phyloP scores from a whole-genome alignment of 257 asterid species.

The Lithospermum erythrorhizon region DNA sequence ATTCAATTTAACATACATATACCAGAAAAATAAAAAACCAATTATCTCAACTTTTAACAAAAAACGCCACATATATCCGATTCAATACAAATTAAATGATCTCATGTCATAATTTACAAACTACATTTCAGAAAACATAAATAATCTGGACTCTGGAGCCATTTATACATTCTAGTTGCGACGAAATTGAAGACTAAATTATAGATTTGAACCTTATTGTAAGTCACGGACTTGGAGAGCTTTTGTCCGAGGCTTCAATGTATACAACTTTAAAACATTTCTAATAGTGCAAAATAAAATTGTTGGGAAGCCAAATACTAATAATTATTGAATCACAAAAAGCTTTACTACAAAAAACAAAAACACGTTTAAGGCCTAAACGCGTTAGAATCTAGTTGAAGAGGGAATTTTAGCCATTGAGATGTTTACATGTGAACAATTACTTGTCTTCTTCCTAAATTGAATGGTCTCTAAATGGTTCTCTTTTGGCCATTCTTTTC shows the following conservation, averaged over 20 bases:
- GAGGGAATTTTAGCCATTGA: neutral
- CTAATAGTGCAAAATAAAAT: constrained; percentile 7
- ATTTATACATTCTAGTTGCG: too few relatives aligned
- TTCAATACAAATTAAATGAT: too few relatives aligned
- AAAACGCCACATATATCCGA: too few relatives aligned
- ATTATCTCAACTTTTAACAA: too few relatives aligned
- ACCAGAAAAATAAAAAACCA: too few relatives aligned
- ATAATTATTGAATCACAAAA: constrained; percentile 12
- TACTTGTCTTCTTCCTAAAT: constrained; percentile 7
- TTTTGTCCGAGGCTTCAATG: constrained; percentile 33
- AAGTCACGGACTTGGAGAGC: constrained; percentile 36
- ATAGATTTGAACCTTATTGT: constrained; percentile 20
- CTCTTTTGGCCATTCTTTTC: too few relatives aligned
- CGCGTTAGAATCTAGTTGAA: constrained; percentile 6
- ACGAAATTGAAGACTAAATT: too few relatives aligned
- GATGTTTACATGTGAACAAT: neutral
- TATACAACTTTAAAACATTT: constrained; percentile 14
- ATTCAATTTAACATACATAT: too few relatives aligned
- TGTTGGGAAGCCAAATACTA: constrained; percentile 12
- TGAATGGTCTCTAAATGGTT: too few relatives aligned
- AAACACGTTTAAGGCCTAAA: neutral
- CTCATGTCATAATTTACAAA: too few relatives aligned
- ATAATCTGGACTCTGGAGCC: too few relatives aligned
- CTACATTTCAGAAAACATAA: too few relatives aligned
- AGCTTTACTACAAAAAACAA: constrained; percentile 1